Percentiles rank a stretch among this genome's conserved stretches.
phyloP scores from a whole-genome alignment of 2,329 filamentous ascomycete species.

The Coleophoma eucalyptorum region DNA sequence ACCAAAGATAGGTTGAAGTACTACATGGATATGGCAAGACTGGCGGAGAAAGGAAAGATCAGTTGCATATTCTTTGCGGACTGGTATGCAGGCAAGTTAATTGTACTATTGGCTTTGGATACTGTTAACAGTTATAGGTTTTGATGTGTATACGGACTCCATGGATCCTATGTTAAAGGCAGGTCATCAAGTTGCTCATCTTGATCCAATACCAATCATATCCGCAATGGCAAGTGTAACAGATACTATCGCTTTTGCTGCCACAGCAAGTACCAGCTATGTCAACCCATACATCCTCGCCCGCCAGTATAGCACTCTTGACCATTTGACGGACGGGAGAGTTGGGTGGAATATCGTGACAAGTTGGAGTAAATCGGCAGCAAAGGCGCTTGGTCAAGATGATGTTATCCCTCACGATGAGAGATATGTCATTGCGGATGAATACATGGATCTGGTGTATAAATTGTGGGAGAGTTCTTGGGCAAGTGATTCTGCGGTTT shows the following conservation, averaged over 20 bases:
- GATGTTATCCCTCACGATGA: conserved; percentile 58
- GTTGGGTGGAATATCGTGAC: conserved; percentile 64
- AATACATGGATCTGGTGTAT: conserved; percentile 41
- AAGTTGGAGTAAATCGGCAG: conserved; percentile 55
- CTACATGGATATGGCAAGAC: too few species aligned
- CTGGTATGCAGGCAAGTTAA: conserved; percentile 34
- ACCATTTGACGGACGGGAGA: conserved; percentile 60
- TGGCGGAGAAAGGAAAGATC: too few species aligned
- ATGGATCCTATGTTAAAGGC: too few species aligned
- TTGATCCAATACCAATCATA: conserved; percentile 41
- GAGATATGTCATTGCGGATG: conserved; percentile 57
- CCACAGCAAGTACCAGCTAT: conserved; percentile 62
- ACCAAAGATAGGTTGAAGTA: too few species aligned
- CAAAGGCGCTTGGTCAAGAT: conserved; percentile 58
- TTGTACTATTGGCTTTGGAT: too few species aligned
- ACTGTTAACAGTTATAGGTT: too few species aligned
- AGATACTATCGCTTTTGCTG: conserved; percentile 58
- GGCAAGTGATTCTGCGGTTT: conserved; percentile 61
- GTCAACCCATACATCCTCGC: conserved; percentile 59
- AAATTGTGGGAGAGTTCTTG: conserved; percentile 66
- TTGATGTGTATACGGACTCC: too few species aligned
- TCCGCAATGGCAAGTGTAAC: conserved; percentile 65
- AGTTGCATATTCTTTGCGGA: too few species aligned
- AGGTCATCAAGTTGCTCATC: too few species aligned
- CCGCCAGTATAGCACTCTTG: conserved; percentile 31